These are phyloP conservation scores for Zygosaccharomyces sapae DNA, from an alignment of 1,139 yeast species.

Conservation along the genomic window DNA sequence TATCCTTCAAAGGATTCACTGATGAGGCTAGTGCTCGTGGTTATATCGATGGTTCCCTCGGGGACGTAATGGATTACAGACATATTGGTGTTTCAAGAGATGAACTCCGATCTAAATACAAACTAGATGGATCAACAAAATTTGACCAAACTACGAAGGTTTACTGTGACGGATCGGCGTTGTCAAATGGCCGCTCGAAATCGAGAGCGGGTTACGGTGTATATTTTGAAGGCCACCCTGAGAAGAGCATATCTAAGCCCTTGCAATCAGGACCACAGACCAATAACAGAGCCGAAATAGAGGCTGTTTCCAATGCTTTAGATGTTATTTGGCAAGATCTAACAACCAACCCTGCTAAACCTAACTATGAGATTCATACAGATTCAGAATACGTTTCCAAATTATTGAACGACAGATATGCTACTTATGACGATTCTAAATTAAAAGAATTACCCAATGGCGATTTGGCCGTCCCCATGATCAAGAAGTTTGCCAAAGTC, in stretches of 20 bases:
- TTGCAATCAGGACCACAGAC: slow-evolving; percentile 52
- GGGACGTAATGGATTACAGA: slow-evolving; percentile 20
- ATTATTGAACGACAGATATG: slow-evolving; percentile 49
- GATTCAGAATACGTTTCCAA: slow-evolving; percentile 56
- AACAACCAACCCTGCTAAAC: slow-evolving; percentile 29
- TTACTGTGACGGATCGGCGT: slow-evolving; percentile 71
- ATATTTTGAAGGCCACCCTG: slow-evolving; percentile 55
- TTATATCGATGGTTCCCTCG: slow-evolving; percentile 31
- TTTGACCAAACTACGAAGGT: slow-evolving; percentile 29
- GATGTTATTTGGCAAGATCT: slow-evolving; percentile 39
- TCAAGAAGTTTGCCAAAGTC: slow-evolving; percentile 28
- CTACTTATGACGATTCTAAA: slow-evolving; percentile 37
- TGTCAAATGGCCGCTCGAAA: slow-evolving; percentile 46
- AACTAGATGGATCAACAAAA: slow-evolving; percentile 3
- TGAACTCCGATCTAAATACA: slow-evolving; percentile 18
- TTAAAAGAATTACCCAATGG: slow-evolving; percentile 31
- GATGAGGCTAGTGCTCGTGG: slow-evolving; percentile 39
- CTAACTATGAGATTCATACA: slow-evolving; percentile 43
- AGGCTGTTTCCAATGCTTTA: slow-evolving; percentile 60
- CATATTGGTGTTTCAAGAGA: slow-evolving; percentile 19
- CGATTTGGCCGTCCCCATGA: slow-evolving; percentile 27
- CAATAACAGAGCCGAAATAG: slow-evolving; percentile 76
- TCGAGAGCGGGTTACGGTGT: slow-evolving; percentile 70
- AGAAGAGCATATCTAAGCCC: slow-evolving; percentile 52
- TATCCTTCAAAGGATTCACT: slow-evolving; percentile 46